A percentile compares a stretch with the other conserved stretches of the same genome.
These are phyloP conservation scores for Tulasnella sp. DNA, from an alignment of 768 basidiomycete genomes.

Conservation along the genomic window DNA sequence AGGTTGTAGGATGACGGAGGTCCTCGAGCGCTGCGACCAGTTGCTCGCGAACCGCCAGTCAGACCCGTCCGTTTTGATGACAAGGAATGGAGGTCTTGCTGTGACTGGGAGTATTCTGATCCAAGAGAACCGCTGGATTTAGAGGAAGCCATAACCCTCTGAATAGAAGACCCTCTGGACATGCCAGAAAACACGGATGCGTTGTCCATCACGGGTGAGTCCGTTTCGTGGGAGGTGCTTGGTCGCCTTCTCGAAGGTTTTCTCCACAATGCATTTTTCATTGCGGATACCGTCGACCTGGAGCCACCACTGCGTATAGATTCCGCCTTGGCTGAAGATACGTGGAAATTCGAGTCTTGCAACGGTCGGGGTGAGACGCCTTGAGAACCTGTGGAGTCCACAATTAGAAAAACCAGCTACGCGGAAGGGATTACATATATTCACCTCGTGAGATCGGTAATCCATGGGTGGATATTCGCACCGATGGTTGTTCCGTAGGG, in stretches of 20 bases:
- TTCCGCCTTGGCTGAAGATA: slow-evolving; percentile 26
- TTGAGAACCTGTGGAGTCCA: background rate
- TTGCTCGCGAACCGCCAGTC: slow-evolving; percentile 23
- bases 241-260: slow-evolving; percentile 19
- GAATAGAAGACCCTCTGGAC: slow-evolving; percentile 18
- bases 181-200: slow-evolving; percentile 24
- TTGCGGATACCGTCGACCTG: slow-evolving; percentile 29
- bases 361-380: slow-evolving; percentile 12
- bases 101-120: slow-evolving; percentile 26
- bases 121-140: slow-evolving; percentile 30
- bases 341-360: slow-evolving; percentile 30
- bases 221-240: slow-evolving; percentile 21
- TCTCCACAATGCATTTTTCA: slow-evolving; percentile 25
- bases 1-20: slow-evolving; percentile 32
- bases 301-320: slow-evolving; percentile 30
- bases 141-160: slow-evolving; percentile 15
- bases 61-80: slow-evolving; percentile 30
- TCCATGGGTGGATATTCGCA: slow-evolving; percentile 14
- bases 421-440: background rate
- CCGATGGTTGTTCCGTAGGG: slow-evolving; percentile 14
- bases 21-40: slow-evolving; percentile 25
- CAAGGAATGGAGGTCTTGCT: slow-evolving; percentile 30
- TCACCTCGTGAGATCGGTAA: slow-evolving; percentile 6
- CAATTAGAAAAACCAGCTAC: background rate
- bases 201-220: slow-evolving; percentile 15